These are phyloP conservation scores for Cordyceps tenuipes DNA, from an alignment of 2,329 filamentous ascomycete species.

Conservation along the genomic window DNA sequence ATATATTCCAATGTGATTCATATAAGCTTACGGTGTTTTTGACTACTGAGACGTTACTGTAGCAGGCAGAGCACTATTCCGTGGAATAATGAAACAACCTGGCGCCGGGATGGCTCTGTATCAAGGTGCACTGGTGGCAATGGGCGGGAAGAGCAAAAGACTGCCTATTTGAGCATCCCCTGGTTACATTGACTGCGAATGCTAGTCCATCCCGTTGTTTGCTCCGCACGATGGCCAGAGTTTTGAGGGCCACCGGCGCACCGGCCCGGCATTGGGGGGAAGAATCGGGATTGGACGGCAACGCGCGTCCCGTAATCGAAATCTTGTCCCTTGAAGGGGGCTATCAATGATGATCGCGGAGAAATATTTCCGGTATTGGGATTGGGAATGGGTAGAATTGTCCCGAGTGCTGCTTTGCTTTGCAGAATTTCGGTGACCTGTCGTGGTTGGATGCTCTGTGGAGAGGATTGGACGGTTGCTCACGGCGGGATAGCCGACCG, in stretches of 20 bases:
- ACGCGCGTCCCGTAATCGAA: constrained; percentile 1
- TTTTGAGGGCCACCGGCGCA: not conserved
- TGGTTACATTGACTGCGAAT: not conserved
- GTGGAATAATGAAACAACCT: not conserved
- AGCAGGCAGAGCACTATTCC: not conserved
- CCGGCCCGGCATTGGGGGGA: not conserved
- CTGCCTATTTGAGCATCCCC: not conserved
- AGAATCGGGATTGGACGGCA: constrained; percentile 1
- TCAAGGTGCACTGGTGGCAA: not conserved
- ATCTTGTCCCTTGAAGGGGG: not conserved
- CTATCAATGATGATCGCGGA: not conserved
- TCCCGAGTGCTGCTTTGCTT: too few relatives aligned
- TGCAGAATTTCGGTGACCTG: not conserved
- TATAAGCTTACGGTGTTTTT: not conserved
- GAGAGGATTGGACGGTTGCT: not conserved
- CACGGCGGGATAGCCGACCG: not conserved
- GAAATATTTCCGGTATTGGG: not conserved
- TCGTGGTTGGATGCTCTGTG: not conserved
- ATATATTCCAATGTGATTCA: not conserved
- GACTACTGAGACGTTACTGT: not conserved
- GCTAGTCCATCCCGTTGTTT: not conserved
- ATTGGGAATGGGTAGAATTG: not conserved
- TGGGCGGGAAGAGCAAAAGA: not conserved
- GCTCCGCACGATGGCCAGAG: not conserved
- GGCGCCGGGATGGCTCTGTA: not conserved